Evolutionary conservation across 2,329 filamentous ascomycete species (phyloP).

Genomic region (Fonsecaea multimorphosa): DNA sequence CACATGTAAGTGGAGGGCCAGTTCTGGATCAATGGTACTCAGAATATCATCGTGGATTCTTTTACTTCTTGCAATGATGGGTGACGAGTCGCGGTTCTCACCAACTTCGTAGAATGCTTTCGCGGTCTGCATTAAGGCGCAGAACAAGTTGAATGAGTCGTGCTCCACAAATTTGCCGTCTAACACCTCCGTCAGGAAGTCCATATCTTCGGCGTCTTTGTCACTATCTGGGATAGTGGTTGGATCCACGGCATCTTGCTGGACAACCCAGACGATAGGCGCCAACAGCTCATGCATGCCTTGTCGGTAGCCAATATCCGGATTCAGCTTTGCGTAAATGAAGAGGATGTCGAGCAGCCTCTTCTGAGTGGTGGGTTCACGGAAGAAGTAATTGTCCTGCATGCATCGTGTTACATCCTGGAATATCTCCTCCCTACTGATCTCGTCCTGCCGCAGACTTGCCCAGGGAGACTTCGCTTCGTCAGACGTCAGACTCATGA

Average conservation of each 20-base stretch:
- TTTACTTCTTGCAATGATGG: slow-evolving; percentile 84
- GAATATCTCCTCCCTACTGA: slow-evolving; percentile 82
- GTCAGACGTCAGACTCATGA: slow-evolving; percentile 48
- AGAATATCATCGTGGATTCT: slow-evolving; percentile 85
- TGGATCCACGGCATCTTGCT: slow-evolving; percentile 76
- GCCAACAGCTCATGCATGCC: slow-evolving; percentile 98
- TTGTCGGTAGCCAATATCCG: slow-evolving; percentile 88
- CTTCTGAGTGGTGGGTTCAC: slow-evolving; percentile 75
- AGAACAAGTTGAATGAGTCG: slow-evolving; percentile 86
- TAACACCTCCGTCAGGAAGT: slow-evolving; percentile 68
- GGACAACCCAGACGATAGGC: slow-evolving; percentile 82
- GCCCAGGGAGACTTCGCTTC: slow-evolving; percentile 85
- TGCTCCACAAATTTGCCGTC: slow-evolving; percentile 81
- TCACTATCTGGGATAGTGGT: slow-evolving; percentile 45
- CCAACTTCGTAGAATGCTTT: slow-evolving; percentile 84
- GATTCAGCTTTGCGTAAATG: slow-evolving; percentile 91
- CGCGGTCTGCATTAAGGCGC: slow-evolving; percentile 83
- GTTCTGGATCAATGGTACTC: slow-evolving; percentile 78
- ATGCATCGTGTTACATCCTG: slow-evolving; percentile 92
- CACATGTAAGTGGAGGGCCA: slow-evolving; percentile 77
- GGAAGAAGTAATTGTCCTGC: slow-evolving; percentile 90
- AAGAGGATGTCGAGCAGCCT: slow-evolving; percentile 90
- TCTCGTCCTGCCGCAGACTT: slow-evolving; percentile 81
- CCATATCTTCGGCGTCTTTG: slow-evolving; percentile 49
- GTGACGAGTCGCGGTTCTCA: slow-evolving; percentile 59